Evolutionary conservation across 495 filamentous ascomycete species (phyloP).

Genomic region (Echria macrotheca): DNA sequence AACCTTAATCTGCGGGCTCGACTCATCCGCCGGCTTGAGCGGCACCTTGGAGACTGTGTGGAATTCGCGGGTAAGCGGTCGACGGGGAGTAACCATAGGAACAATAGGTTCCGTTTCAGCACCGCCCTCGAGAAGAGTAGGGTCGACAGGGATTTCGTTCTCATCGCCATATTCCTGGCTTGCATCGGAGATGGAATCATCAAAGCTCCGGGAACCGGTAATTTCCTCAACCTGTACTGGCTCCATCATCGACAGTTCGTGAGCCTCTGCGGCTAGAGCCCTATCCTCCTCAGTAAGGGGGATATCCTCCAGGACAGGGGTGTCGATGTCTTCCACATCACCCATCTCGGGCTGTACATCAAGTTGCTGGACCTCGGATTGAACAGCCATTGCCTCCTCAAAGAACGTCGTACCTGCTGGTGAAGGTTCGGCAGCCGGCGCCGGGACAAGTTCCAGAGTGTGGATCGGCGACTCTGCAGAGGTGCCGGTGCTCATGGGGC

Average conservation of each 20-base stretch:
- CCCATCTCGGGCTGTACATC: constrained; percentile 32
- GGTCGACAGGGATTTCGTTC: constrained; percentile 52
- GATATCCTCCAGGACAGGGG: constrained; percentile 32
- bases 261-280: constrained; percentile 43
- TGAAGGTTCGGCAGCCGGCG: constrained; percentile 20
- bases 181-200: constrained; percentile 48
- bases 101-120: constrained; percentile 9
- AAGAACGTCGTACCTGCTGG: constrained; percentile 45
- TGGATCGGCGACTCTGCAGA: neutral
- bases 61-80: constrained; percentile 34
- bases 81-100: constrained; percentile 33
- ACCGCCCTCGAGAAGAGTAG: constrained; percentile 28
- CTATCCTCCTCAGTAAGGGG: constrained; percentile 41
- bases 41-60: constrained; percentile 75
- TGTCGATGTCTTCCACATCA: constrained; percentile 19
- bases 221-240: constrained; percentile 28
- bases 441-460: neutral
- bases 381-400: constrained; percentile 49
- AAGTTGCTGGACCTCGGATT: constrained; percentile 28
- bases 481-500: constrained; percentile 38
- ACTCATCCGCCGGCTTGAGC: constrained; percentile 61
- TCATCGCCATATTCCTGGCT: constrained; percentile 62
- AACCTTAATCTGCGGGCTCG: constrained; percentile 43
- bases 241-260: constrained; percentile 49
- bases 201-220: constrained; percentile 16